phyloP scores from a whole-genome alignment of 108 stramenopile genomes.

The Nitzschia putrida region DNA sequence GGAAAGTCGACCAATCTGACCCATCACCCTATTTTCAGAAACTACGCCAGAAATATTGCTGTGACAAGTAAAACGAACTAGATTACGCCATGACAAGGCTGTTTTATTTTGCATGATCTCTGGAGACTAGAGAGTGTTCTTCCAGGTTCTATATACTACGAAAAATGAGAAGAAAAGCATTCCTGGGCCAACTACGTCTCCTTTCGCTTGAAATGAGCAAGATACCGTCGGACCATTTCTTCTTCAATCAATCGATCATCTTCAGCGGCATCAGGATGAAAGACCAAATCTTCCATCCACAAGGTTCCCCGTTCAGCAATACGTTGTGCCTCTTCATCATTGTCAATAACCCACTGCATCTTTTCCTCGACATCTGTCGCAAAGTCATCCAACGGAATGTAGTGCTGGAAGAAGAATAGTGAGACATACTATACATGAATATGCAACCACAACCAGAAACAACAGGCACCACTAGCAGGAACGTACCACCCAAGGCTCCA shows the following conservation, averaged over 20 bases:
- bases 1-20: too few species aligned
- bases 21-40: too few species aligned
- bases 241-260: slow-evolving; percentile 53
- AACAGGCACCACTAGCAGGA: not conserved
- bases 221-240: slow-evolving; percentile 50
- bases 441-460: not conserved
- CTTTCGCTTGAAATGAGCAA: slow-evolving; percentile 27
- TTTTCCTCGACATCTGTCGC: slow-evolving; percentile 64
- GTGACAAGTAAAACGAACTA: too few species aligned
- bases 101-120: too few species aligned
- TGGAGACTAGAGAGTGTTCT: too few species aligned
- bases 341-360: slow-evolving; percentile 70
- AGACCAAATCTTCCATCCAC: slow-evolving; percentile 73
- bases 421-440: not conserved
- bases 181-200: too few species aligned
- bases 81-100: too few species aligned
- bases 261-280: slow-evolving; percentile 56
- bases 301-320: slow-evolving; percentile 70
- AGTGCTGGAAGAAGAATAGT: slow-evolving; percentile 41
- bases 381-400: slow-evolving; percentile 65
- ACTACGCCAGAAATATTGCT: too few species aligned
- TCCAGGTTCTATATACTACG: too few species aligned
- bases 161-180: too few species aligned
- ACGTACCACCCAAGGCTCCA: slow-evolving; percentile 67
- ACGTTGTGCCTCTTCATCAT: slow-evolving; percentile 58